Percentiles rank a stretch among this genome's conserved stretches.
Conservation (phyloP, 768 basidiomycete genomes). For the Pisolithus orientalis region DNA sequence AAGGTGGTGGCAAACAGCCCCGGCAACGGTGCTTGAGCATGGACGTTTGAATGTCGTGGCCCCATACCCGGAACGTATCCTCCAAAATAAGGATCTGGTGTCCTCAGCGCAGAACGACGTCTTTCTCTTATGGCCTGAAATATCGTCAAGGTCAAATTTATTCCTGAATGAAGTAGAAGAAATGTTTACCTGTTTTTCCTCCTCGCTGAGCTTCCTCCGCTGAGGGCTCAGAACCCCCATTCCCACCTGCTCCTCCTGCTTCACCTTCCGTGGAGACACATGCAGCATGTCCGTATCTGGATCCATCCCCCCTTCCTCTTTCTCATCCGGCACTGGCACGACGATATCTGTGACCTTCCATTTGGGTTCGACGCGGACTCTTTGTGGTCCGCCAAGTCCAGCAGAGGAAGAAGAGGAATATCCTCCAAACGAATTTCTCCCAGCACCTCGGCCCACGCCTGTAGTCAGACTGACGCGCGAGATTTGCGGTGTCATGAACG, state of each 20-base stretch:
- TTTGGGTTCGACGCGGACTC: constrained; percentile 42
- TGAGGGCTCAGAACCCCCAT: too few relatives aligned
- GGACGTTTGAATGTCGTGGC: constrained; percentile 18
- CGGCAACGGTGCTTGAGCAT: constrained; percentile 2
- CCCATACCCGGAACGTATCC: constrained; percentile 50
- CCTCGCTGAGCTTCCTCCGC: constrained; percentile 6
- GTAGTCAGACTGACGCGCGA: constrained; percentile 6
- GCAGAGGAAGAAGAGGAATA: background rate
- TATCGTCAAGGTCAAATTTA: background rate
- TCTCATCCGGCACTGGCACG: constrained; percentile 27
- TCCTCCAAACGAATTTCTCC: constrained; percentile 40
- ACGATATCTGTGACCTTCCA: constrained; percentile 56
- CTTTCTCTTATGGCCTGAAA: constrained; percentile 56
- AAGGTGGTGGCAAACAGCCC: background rate
- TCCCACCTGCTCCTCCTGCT: constrained; percentile 6
- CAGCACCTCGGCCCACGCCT: constrained; percentile 6
- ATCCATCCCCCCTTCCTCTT: constrained; percentile 4
- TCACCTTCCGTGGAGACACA: background rate
- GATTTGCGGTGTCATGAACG: constrained; percentile 57
- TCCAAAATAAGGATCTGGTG: constrained; percentile 42
- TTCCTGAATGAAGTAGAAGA: background rate
- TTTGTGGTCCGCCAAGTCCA: constrained; percentile 33
- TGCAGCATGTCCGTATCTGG: background rate
- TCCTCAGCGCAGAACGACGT: constrained; percentile 48
- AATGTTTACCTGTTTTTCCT: constrained; percentile 10